Conservation (phyloP, 441 rosid species). For the Hura crepitans region DNA sequence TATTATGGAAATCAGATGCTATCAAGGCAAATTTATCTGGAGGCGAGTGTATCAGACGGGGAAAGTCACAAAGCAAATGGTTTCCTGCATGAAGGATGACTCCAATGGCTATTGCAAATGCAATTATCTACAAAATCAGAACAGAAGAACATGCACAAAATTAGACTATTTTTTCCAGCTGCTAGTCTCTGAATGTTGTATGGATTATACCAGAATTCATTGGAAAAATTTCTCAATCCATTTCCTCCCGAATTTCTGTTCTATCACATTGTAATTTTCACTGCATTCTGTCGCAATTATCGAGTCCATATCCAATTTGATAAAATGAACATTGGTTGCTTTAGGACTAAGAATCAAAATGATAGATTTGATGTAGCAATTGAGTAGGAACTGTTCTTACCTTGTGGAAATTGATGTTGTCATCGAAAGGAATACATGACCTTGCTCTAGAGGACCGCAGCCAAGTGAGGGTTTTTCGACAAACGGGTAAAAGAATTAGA, state of each 20-base stretch:
- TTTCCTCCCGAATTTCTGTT: no score
- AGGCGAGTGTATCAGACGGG: constrained; percentile 52
- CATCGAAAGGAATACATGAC: constrained; percentile 65
- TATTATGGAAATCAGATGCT: constrained; percentile 46
- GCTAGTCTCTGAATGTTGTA: not conserved
- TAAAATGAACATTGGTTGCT: not conserved
- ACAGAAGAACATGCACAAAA: not conserved
- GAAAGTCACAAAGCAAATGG: constrained; percentile 82
- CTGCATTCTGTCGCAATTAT: no score
- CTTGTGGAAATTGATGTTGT: constrained; percentile 91
- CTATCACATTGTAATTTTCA: no score
- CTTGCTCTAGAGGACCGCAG: constrained; percentile 75
- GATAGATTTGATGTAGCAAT: not conserved
- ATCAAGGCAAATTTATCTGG: constrained; percentile 58
- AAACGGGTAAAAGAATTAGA: constrained; percentile 78
- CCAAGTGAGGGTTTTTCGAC: constrained; percentile 93
- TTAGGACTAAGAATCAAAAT: not conserved
- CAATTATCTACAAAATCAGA: constrained; percentile 52
- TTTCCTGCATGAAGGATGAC: constrained; percentile 67
- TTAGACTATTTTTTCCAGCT: not conserved
- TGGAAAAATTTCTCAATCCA: no score
- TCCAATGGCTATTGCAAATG: constrained; percentile 65
- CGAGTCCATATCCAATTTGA: no score
- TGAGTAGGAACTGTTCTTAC: constrained; percentile 29
- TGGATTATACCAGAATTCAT: no score